phyloP scores from a whole-genome alignment of 768 basidiomycete genomes.

The Termitomyces titanicus region DNA sequence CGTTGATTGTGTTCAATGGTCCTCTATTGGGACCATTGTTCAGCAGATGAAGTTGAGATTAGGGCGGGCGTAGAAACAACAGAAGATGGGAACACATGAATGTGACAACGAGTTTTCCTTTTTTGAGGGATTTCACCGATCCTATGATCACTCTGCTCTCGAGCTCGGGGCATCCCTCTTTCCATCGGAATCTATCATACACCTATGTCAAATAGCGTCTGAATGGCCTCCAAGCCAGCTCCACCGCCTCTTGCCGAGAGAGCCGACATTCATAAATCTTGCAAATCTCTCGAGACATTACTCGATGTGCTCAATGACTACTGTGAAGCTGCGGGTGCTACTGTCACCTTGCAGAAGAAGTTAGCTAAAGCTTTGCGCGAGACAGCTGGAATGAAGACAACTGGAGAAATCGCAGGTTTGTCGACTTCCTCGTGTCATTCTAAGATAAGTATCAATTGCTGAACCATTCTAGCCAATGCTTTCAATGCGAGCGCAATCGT shows the following conservation, averaged over 20 bases:
- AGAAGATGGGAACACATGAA: background rate
- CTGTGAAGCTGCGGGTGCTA: slow-evolving; percentile 61
- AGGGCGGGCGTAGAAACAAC: no score
- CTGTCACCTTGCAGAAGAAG: slow-evolving; percentile 70
- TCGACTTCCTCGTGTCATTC: background rate
- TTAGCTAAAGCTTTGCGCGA: slow-evolving; percentile 69
- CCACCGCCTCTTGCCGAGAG: slow-evolving; percentile 49
- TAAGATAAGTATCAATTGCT: background rate
- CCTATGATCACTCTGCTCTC: no score
- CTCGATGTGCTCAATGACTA: slow-evolving; percentile 70
- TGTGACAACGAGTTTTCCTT: slow-evolving; percentile 1
- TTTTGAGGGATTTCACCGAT: background rate
- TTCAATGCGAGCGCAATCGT: slow-evolving; percentile 59
- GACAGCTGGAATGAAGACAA: slow-evolving; percentile 55
- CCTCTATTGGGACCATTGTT: background rate
- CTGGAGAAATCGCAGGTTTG: slow-evolving; percentile 61
- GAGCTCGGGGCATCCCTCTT: no score
- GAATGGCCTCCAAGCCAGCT: slow-evolving; percentile 13
- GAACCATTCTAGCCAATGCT: slow-evolving; percentile 52
- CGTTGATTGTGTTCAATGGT: background rate
- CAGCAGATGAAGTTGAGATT: background rate
- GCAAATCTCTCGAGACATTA: slow-evolving; percentile 70
- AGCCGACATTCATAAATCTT: slow-evolving; percentile 74
- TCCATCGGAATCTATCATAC: background rate
- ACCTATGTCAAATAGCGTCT: background rate